These are phyloP conservation scores for Epicoccum nigrum DNA, from an alignment of 2,329 filamentous ascomycete species.

Conservation along the genomic window DNA sequence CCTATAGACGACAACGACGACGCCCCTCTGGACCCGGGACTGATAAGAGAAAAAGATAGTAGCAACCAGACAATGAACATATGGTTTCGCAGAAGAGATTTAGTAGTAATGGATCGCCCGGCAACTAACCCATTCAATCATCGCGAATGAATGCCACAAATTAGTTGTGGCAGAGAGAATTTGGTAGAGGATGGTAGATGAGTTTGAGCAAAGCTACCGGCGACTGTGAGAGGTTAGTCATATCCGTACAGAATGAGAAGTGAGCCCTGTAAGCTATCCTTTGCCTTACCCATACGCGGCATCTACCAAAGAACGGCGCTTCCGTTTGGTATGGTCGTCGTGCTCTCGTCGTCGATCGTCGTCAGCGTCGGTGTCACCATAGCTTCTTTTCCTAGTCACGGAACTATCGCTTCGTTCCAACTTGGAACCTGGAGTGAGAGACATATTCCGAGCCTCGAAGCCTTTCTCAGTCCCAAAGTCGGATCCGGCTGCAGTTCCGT, in stretches of 20 bases:
- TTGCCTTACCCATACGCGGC: constrained; percentile 44
- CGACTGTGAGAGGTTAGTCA: constrained; percentile 6
- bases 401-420: constrained; percentile 42
- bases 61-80: no score
- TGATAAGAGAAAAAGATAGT: no score
- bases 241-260: no score
- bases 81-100: no score
- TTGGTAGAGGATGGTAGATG: no score
- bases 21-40: no score
- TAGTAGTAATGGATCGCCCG: no score
- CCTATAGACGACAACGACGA: no score
- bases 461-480: constrained; percentile 41
- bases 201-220: background rate
- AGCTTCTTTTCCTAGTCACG: constrained; percentile 44
- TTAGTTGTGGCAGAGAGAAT: no score
- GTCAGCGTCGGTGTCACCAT: constrained; percentile 43
- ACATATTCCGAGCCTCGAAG: constrained; percentile 19
- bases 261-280: background rate
- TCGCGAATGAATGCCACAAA: no score
- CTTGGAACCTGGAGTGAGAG: constrained; percentile 20
- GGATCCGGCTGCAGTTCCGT: constrained; percentile 42
- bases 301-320: constrained; percentile 44
- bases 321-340: constrained; percentile 46
- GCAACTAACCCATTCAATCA: no score
- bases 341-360: constrained; percentile 41